Conservation (phyloP, 2,329 filamentous ascomycete species). For the Xylaria sp. region DNA sequence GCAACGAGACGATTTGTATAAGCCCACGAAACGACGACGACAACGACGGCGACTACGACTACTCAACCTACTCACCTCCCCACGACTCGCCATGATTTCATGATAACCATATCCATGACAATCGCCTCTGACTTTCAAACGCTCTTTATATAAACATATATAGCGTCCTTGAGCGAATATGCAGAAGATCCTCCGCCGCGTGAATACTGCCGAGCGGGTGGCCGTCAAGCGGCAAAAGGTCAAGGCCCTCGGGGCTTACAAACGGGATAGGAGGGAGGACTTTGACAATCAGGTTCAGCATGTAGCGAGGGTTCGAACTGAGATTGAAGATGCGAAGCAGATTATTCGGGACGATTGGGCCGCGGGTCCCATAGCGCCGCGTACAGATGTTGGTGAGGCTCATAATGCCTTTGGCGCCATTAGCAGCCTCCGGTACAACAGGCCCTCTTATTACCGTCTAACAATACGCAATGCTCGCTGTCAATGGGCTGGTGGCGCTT, state of each 20-base stretch:
- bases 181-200: conserved; percentile 45
- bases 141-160: not conserved
- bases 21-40: not conserved
- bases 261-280: conserved; percentile 35
- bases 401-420: conserved; percentile 66
- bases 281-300: too few relatives aligned
- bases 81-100: conserved; percentile 16
- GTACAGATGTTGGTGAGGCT: conserved; percentile 68
- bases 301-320: conserved; percentile 37
- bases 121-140: not conserved
- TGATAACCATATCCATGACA: not conserved
- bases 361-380: conserved; percentile 78
- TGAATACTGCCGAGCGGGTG: conserved; percentile 47
- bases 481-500: conserved; percentile 60
- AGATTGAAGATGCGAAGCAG: conserved; percentile 55
- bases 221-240: conserved; percentile 41
- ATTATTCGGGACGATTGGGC: conserved; percentile 77
- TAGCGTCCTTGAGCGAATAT: conserved; percentile 24
- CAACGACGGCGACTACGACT: too few relatives aligned
- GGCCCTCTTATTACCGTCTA: conserved; percentile 35
- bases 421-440: conserved; percentile 42
- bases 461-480: conserved; percentile 45
- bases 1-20: conserved; percentile 4
- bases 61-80: not conserved
- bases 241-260: conserved; percentile 34